Percentiles rank a stretch among this genome's conserved stretches.
Conservation (phyloP, 768 basidiomycete species). For the Dioszegia hungarica region DNA sequence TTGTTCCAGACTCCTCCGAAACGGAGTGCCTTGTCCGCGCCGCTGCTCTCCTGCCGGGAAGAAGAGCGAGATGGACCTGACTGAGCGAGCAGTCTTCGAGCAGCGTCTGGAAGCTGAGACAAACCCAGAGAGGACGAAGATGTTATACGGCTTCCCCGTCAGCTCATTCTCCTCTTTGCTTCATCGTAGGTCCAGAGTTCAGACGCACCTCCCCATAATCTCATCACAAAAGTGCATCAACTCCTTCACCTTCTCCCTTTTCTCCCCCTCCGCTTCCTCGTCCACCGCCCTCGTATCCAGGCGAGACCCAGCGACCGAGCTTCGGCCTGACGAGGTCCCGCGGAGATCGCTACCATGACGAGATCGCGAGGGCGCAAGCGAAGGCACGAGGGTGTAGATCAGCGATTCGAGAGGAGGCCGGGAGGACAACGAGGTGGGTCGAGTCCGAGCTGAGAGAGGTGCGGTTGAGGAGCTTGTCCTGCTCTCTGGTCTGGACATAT, state of each 20-base stretch:
- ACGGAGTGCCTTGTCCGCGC: constrained; percentile 24
- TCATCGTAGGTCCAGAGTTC: not conserved
- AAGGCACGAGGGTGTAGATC: constrained; percentile 30
- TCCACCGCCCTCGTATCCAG: constrained; percentile 7
- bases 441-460: constrained; percentile 1
- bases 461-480: not conserved
- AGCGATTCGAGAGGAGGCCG: constrained; percentile 36
- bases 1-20: constrained; percentile 35
- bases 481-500: constrained; percentile 12
- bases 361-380: constrained; percentile 25
- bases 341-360: not conserved
- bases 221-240: constrained; percentile 39
- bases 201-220: constrained; percentile 28
- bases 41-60: constrained; percentile 6
- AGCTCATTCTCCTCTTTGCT: not conserved
- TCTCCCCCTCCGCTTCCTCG: constrained; percentile 20
- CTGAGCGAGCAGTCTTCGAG: constrained; percentile 12
- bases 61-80: not conserved
- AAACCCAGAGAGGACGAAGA: constrained; percentile 18
- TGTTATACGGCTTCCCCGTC: constrained; percentile 10
- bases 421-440: constrained; percentile 16
- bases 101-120: constrained; percentile 26
- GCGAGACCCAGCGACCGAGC: constrained; percentile 13
- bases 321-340: constrained; percentile 13
- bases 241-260: constrained; percentile 33